These are phyloP conservation scores for Neckera pumila DNA, from an alignment of 225 moss, liverwort and hornwort species.

Conservation along the genomic window DNA sequence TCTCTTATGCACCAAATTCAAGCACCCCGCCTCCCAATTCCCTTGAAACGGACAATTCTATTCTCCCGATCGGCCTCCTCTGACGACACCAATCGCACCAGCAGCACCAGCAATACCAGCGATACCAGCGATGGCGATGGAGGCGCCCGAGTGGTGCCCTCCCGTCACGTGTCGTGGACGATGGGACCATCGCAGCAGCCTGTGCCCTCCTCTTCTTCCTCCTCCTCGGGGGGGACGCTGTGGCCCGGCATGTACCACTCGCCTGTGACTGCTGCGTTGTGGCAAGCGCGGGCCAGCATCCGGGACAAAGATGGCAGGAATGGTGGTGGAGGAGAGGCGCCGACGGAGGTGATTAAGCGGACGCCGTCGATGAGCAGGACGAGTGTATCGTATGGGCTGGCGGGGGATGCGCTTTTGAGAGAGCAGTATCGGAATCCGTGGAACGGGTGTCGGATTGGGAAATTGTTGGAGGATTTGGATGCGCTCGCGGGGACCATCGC, in stretches of 20 bases:
- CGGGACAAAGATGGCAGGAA: slow-evolving; percentile 25
- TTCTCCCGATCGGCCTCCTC: neutral
- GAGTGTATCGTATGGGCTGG: slow-evolving; percentile 54
- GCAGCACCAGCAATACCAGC: neutral
- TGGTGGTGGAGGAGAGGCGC: neutral
- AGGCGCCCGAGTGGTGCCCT: slow-evolving; percentile 10
- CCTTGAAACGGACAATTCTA: neutral
- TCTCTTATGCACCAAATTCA: neutral
- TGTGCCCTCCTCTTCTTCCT: neutral
- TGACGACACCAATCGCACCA: neutral
- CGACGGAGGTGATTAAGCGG: slow-evolving; percentile 15
- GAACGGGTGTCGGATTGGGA: slow-evolving; percentile 70
- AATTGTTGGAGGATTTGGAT: slow-evolving; percentile 89
- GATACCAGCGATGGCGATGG: neutral
- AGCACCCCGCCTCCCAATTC: neutral
- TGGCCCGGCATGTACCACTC: slow-evolving; percentile 98
- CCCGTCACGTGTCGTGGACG: slow-evolving; percentile 22
- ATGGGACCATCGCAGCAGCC: slow-evolving; percentile 9
- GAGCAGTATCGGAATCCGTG: slow-evolving; percentile 95
- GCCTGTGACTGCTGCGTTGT: slow-evolving; percentile 86
- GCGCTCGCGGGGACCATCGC: slow-evolving; percentile 92
- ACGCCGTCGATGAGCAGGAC: slow-evolving; percentile 69
- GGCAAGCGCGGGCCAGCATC: slow-evolving; percentile 77
- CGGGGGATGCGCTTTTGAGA: slow-evolving; percentile 42
- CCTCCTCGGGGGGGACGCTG: slow-evolving; percentile 15